Evolutionary conservation across 768 basidiomycete species (phyloP), one percentile per base, ranked within the genome.

Genomic region (Agrocybe chaxingu): DNA sequence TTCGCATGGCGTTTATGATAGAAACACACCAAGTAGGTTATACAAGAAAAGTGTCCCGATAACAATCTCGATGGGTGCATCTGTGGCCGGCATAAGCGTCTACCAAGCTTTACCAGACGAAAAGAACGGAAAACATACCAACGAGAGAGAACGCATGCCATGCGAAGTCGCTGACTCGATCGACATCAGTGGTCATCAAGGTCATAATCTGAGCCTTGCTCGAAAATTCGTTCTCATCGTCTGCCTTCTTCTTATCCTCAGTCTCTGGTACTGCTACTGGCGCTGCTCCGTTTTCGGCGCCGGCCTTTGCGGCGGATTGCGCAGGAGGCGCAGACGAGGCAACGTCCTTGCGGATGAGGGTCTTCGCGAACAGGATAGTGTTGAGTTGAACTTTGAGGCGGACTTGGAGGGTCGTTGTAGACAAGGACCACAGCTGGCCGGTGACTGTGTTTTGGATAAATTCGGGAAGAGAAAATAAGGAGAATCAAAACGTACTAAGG

Each of bases 121-220:
- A 31, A 30, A 34, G 35, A 31, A 7, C 16, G 31, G 10, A 42
- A 13, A 11, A 55, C 79, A 43, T 54, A 85, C 87, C 87, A 47
- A 92, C 74, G 35, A 92, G 76, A 1, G 85, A 72, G 62, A 88
- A 91, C 45, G 87, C 56, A 62, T 92, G 87, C 82, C 83, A 89
- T 1, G 83, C 70, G 60, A 95, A 90, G 45, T 95, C 90, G 64
- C 86, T 83, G 54, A 95, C 85, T 48, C 93, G 79, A 64, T 95
- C 92, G 29, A 94, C 91, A 57, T 97, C 93, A 4, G 92, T 93
- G 5, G 93, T 95, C 89, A 96, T 94, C 29, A 96, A 78, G 2
- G 90, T 95, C 92, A 96, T 94, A 59, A 97, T 84, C 69, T 96
- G 81, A 5, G 81, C 80, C 61, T 85, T 84, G 62, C 78, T 82